Percentiles rank a stretch among this genome's conserved stretches.
These are phyloP conservation scores for Geotrichum carabidarum DNA, from an alignment of 1,139 yeast species.

Conservation along the genomic window DNA sequence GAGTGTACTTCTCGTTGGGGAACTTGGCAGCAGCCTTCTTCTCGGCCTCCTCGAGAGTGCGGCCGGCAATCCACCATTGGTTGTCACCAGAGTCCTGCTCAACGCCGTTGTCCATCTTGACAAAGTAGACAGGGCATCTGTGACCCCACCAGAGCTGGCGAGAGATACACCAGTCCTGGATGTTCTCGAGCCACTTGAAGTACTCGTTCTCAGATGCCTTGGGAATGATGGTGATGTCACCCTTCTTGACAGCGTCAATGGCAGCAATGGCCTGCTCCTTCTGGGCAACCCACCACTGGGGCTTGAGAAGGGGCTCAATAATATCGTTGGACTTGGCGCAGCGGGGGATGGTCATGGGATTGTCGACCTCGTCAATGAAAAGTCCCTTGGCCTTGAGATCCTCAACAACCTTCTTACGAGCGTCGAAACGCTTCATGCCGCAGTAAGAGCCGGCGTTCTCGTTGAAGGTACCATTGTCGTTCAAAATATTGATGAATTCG, in stretches of 20 bases:
- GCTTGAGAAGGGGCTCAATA: slow-evolving; percentile 92
- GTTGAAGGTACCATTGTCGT: slow-evolving; percentile 87
- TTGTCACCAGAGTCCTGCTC: slow-evolving; percentile 57
- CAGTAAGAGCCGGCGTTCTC: slow-evolving; percentile 85
- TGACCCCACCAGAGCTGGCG: slow-evolving; percentile 99
- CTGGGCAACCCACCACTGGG: slow-evolving; percentile 99
- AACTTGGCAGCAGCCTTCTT: slow-evolving; percentile 72
- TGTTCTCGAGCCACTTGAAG: slow-evolving; percentile 92
- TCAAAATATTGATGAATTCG: slow-evolving; percentile 82
- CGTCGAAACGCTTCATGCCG: slow-evolving; percentile 92
- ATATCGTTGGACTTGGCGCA: slow-evolving; percentile 96
- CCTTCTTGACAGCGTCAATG: slow-evolving; percentile 75
- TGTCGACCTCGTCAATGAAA: slow-evolving; percentile 78
- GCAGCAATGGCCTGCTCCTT: slow-evolving; percentile 85
- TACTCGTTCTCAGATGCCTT: slow-evolving; percentile 88
- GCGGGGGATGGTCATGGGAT: slow-evolving; percentile 89
- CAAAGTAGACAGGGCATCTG: slow-evolving; percentile 94
- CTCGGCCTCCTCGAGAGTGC: slow-evolving; percentile 74
- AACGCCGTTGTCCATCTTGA: slow-evolving; percentile 44
- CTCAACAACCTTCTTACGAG: slow-evolving; percentile 80
- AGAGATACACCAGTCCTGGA: slow-evolving; percentile 99
- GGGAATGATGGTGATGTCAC: slow-evolving; percentile 77
- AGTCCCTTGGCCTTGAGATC: slow-evolving; percentile 70
- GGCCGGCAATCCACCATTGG: slow-evolving; percentile 87
- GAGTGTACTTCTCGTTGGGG: slow-evolving; percentile 61